These are phyloP conservation scores for Pichia sp. DNA, from an alignment of 1,139 yeast species.

Conservation along the genomic window DNA sequence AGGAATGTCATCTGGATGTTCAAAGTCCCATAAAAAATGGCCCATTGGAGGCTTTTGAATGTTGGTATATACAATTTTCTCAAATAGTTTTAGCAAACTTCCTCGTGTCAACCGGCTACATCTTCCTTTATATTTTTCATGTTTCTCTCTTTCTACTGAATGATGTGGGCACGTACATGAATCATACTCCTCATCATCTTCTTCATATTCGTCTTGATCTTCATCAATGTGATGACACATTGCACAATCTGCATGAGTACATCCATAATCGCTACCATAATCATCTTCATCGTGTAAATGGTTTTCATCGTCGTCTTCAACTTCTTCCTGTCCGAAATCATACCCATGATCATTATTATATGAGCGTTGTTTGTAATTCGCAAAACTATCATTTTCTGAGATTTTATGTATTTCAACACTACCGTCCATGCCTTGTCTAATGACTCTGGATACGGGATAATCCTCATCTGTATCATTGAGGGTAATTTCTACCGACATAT, in stretches of 20 bases:
- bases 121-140: neutral
- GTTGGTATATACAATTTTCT: neutral
- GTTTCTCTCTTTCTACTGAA: constrained; percentile 3
- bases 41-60: constrained; percentile 15
- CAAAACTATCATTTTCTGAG: constrained; percentile 18
- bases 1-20: constrained; percentile 50
- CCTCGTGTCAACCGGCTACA: neutral
- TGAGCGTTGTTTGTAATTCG: constrained; percentile 10
- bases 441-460: constrained; percentile 65
- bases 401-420: constrained; percentile 59
- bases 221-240: constrained; percentile 7
- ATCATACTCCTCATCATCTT: constrained; percentile 16
- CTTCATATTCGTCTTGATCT: constrained; percentile 13
- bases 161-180: constrained; percentile 9
- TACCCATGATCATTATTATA: constrained; percentile 24
- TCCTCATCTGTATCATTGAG: constrained; percentile 47
- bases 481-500: neutral
- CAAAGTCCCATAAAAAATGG: constrained; percentile 41
- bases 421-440: constrained; percentile 67
- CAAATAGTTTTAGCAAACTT: neutral
- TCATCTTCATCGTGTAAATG: constrained; percentile 8
- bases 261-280: constrained; percentile 12
- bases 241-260: constrained; percentile 15
- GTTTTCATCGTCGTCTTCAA: constrained; percentile 10
- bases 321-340: constrained; percentile 8